Evolutionary conservation across 805 yeast species (phyloP).

Genomic region (Jamesozyma jinghongensis): DNA sequence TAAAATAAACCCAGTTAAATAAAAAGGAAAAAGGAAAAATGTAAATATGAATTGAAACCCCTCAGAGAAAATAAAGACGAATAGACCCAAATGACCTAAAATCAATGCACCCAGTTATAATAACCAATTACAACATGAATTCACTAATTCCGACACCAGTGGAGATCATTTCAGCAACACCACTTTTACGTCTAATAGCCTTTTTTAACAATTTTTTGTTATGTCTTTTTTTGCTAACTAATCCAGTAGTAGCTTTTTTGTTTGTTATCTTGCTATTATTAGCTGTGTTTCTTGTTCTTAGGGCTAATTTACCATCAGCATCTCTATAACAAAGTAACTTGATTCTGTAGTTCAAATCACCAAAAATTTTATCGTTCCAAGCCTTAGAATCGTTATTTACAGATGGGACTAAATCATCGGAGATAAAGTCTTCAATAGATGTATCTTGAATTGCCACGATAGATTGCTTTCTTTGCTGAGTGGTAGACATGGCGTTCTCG

Average conservation of each 20-base stretch:
- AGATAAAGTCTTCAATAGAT: conserved; percentile 16
- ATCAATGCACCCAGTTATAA: not conserved
- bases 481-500: not conserved
- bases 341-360: conserved; percentile 15
- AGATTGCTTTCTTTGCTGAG: conserved; percentile 4
- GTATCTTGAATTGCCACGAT: conserved; percentile 3
- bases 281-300: conserved; percentile 10
- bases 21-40: not conserved
- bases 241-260: conserved; percentile 5
- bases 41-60: not conserved
- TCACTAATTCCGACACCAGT: conserved; percentile 28
- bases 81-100: not conserved
- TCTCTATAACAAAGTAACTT: conserved; percentile 26
- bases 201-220: conserved; percentile 8
- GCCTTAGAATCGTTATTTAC: not conserved
- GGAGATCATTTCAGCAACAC: conserved; percentile 28
- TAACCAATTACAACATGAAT: conserved; percentile 22
- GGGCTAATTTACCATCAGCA: conserved; percentile 25
- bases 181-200: conserved; percentile 27
- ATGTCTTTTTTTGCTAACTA: conserved; percentile 6
- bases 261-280: not conserved
- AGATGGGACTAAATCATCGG: conserved; percentile 5
- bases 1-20: too few relatives aligned
- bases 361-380: conserved; percentile 5
- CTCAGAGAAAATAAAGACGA: not conserved